Evolutionary conservation across 331 rosid genomes (phyloP), one percentile per base, ranked within the genome.

Genomic region (Dryas integrifolia): DNA sequence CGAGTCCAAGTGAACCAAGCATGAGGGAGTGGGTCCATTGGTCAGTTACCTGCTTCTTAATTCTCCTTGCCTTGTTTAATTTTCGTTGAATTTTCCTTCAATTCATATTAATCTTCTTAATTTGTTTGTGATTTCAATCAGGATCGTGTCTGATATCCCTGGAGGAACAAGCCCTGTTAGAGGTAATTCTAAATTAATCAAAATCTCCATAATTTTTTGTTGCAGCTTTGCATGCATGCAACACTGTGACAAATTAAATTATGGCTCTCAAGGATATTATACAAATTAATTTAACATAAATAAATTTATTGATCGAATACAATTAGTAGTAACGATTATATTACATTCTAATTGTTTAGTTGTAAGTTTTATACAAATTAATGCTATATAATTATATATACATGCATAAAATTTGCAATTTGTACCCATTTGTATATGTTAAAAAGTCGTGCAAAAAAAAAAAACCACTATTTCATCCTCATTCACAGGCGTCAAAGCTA

Each of bases 1-100:
- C 98, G 0, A 94, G 98, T 26, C 98, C 98, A 4, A 94, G 98
- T 45, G 98, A 94, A 60, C 98, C 98, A 7, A 87, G 68, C 87
- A 84, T 89, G 96, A 85, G 97, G 0, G 98, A 91, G 72, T 89
- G 86, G 87, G 85, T 94, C 26, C 98, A 94, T 40, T 94, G 98
- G 98, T 92, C 3, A 3, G 79, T 30, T 6, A 13, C 4, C 11
- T 41, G 6, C 2, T 18, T 24, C 52, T 4, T 47, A 14, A 21
- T 58, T 21, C 14, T 65, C 9, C 3, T 18, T 21, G 30, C 26
- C 41, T 62, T 40, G 24, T 9, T 62, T 62, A 10, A 62, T 41
- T 41, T 40, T 40, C 49, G 18, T 41, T 15, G 9, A 7, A 40
- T 9, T 40, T 47, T 47, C 7, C 46, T 46, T 5, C 2, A 21